Conservation (phyloP, 192 early-diverging fungal species). For the Mortierella claussenii region DNA sequence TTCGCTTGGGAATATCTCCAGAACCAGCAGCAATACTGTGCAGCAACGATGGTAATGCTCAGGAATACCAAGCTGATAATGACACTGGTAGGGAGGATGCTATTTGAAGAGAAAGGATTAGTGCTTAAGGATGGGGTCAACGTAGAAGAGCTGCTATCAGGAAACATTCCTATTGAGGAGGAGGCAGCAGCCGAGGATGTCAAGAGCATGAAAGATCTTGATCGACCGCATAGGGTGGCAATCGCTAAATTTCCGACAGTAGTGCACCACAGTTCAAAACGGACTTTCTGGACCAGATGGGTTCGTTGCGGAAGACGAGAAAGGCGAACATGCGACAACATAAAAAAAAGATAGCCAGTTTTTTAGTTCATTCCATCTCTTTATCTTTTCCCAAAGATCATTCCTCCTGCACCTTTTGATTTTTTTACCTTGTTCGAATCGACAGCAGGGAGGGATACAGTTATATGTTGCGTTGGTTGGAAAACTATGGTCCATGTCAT, state of each 20-base stretch:
- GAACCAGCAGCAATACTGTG: too few species aligned
- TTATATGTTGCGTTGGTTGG: neutral
- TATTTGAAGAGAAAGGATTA: too few species aligned
- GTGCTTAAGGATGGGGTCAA: too few species aligned
- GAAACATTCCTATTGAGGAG: neutral
- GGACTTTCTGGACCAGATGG: constrained; percentile 9
- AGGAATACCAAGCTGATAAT: too few species aligned
- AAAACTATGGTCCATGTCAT: neutral
- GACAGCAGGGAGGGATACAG: neutral
- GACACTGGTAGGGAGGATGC: too few species aligned
- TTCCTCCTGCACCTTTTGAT: too few species aligned
- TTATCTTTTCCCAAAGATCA: neutral
- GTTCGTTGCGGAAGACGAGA: too few species aligned
- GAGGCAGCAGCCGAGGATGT: neutral
- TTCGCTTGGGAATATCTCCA: too few species aligned
- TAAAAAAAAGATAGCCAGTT: neutral
- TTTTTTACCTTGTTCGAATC: constrained; percentile 2
- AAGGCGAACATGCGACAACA: too few species aligned
- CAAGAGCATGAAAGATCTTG: constrained; percentile 4
- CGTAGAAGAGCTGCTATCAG: too few species aligned
- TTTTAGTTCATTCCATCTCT: neutral
- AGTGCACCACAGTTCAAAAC: constrained; percentile 29
- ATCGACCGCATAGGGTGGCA: constrained; percentile 1
- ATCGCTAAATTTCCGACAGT: neutral
- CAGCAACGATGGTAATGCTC: too few species aligned